Percentiles rank a stretch among this genome's conserved stretches.
phyloP scores from a whole-genome alignment of 2,329 filamentous ascomycete species.

The Byssochlamys sp. region DNA sequence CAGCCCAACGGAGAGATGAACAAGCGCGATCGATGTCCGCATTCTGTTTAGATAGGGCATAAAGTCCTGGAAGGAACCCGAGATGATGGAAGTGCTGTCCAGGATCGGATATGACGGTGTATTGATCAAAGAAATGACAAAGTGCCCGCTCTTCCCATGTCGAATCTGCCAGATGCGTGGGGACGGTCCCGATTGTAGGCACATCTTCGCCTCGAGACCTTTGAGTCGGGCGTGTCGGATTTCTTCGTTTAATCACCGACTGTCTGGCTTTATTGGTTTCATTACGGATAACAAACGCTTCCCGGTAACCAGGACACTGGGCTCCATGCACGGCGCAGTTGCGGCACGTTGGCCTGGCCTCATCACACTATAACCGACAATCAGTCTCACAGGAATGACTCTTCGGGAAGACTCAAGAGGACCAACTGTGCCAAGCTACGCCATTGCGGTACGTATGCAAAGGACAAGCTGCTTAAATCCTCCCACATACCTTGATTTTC shows the following conservation, averaged over 20 bases:
- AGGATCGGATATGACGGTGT: constrained; percentile 17
- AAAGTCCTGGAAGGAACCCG: constrained; percentile 27
- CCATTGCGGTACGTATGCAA: background rate
- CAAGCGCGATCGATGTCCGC: constrained; percentile 10
- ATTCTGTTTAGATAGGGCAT: constrained; percentile 18
- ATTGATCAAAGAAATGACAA: constrained; percentile 35
- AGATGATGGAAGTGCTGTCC: constrained; percentile 23
- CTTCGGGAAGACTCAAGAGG: background rate
- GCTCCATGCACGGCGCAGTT: constrained; percentile 28
- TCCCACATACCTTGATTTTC: constrained; percentile 27
- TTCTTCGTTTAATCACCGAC: background rate
- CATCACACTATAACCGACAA: constrained; percentile 22
- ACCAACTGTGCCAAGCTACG: too few relatives aligned
- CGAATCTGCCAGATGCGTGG: constrained; percentile 17
- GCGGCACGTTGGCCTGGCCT: constrained; percentile 25
- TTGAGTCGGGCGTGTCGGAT: background rate
- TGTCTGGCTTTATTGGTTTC: constrained; percentile 22
- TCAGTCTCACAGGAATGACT: background rate
- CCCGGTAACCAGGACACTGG: constrained; percentile 29
- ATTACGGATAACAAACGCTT: constrained; percentile 25
- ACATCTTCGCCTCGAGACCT: background rate
- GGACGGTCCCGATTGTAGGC: constrained; percentile 5
- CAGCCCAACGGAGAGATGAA: constrained; percentile 23
- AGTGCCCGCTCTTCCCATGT: constrained; percentile 29
- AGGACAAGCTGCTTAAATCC: background rate